These are phyloP conservation scores for Curvularia lunata DNA, from an alignment of 2,329 filamentous ascomycete genomes.

Conservation along the genomic window DNA sequence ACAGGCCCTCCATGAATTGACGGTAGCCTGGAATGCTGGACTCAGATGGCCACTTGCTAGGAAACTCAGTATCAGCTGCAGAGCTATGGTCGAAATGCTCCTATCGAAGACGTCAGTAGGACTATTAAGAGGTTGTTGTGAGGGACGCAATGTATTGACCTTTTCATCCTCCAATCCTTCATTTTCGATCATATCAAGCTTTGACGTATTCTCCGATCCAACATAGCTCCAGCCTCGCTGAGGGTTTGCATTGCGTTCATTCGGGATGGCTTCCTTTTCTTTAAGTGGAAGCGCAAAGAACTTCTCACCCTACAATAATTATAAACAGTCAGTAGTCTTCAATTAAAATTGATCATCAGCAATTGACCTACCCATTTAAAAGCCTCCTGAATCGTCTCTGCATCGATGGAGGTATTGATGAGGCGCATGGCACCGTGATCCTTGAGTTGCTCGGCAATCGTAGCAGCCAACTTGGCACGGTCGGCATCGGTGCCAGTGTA, in stretches of 20 bases:
- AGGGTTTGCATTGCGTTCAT: constrained; percentile 14
- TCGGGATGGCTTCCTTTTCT: constrained; percentile 11
- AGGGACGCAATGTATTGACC: not conserved
- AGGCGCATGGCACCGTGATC: not conserved
- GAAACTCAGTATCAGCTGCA: constrained; percentile 2
- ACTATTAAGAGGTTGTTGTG: not conserved
- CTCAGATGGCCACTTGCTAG: constrained; percentile 6
- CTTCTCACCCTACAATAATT: constrained; percentile 7
- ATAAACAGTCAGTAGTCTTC: not conserved
- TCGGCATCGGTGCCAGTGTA: not conserved
- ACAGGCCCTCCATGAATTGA: constrained; percentile 22
- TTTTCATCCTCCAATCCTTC: constrained; percentile 14
- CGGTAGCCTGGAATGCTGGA: constrained; percentile 18
- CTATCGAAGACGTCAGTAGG: not conserved
- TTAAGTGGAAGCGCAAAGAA: constrained; percentile 17
- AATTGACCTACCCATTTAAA: constrained; percentile 2
- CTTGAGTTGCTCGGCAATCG: constrained; percentile 1
- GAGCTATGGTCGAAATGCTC: constrained; percentile 10
- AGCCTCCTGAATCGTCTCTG: not conserved
- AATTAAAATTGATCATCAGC: no score
- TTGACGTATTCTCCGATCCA: constrained; percentile 8
- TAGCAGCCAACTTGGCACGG: not conserved
- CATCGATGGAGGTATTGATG: not conserved
- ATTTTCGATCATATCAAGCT: not conserved
- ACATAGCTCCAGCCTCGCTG: constrained; percentile 18